Conservation (phyloP, 495 filamentous ascomycete species). For the Aspergillus nidulans region DNA sequence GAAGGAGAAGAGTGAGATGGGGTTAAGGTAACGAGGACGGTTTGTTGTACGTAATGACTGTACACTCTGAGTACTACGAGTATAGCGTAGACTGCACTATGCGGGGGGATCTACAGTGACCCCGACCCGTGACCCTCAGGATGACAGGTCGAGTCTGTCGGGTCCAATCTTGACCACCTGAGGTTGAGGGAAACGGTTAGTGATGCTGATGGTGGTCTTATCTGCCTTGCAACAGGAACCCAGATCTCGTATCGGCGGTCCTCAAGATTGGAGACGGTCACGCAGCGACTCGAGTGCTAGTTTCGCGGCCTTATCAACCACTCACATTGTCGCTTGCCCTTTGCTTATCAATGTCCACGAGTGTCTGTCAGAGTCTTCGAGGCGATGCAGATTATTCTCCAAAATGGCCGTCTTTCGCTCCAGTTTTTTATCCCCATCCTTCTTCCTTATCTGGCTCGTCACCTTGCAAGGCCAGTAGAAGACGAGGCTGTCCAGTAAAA, state of each 20-base stretch:
- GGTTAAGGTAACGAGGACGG: background rate
- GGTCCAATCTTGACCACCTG: background rate
- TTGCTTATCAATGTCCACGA: slow-evolving; percentile 3
- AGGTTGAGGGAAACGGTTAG: too few relatives aligned
- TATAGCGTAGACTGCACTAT: background rate
- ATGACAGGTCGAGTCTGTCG: background rate
- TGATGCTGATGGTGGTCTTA: too few relatives aligned
- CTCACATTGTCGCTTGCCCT: background rate
- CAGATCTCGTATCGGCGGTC: background rate
- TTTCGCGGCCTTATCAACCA: background rate
- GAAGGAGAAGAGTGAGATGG: background rate
- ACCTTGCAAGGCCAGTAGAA: background rate
- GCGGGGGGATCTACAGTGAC: background rate
- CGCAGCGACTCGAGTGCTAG: background rate
- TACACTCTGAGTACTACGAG: too few relatives aligned
- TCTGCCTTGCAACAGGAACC: background rate
- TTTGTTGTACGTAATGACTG: background rate
- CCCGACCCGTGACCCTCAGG: background rate
- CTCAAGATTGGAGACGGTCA: background rate
- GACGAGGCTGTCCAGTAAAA: background rate
- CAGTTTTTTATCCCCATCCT: background rate
- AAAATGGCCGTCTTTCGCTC: background rate
- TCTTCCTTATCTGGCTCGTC: background rate
- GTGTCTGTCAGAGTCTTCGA: background rate
- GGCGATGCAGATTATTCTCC: too few relatives aligned